Evolutionary conservation across 306 rosid genomes (phyloP), one percentile per base, ranked within the genome.

Genomic region (Sphenostylis stenocarpa): DNA sequence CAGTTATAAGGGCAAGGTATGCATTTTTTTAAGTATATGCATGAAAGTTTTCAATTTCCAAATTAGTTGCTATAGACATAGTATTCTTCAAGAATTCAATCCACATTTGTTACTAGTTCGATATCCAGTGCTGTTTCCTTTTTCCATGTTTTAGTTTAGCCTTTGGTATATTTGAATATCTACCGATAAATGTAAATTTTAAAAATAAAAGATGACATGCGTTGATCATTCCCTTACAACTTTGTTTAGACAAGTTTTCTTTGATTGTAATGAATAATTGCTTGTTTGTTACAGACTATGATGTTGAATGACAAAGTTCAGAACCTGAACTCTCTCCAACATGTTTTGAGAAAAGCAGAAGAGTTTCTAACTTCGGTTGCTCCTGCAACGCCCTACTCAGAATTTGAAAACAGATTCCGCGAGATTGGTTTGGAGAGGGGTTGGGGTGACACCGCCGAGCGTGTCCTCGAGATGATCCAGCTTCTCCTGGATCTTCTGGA

Each of bases 381-480:
- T 62, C 90, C 92, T 1, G 67, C 80, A 68, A 89, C 97, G 0
- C 91, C 88, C 8, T 95, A 85, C 82, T 79, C 93, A 0, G 83
- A 85, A 38, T 92, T 95, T 19, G 96, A 86, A 31, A 64, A 67
- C 82, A 87, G 81, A 81, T 88, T 95, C 83, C 92, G 85, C 80
- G 96, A 87, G 70, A 85, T 86, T 64, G 99, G 99, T 34, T 71
- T 95, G 81, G 99, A 92, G 91, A 88, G 99, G 77, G 99, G 99
- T 1, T 95, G 99, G 99, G 99, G 99, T 7, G 89, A 92, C 89
- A 89, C 58, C 0, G 97, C 97, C 0, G 90, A 47, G 89, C 96
- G 88, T 2, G 99, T 91, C 66, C 86, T 88, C 0, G 97, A 88
- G 73, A 95, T 88, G 96, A 95, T 95, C 39, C 92, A 91, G 75